A percentile compares a stretch with the other conserved stretches of the same genome.
phyloP scores from a whole-genome alignment of 805 yeast genomes.

The Peterozyma toletana region DNA sequence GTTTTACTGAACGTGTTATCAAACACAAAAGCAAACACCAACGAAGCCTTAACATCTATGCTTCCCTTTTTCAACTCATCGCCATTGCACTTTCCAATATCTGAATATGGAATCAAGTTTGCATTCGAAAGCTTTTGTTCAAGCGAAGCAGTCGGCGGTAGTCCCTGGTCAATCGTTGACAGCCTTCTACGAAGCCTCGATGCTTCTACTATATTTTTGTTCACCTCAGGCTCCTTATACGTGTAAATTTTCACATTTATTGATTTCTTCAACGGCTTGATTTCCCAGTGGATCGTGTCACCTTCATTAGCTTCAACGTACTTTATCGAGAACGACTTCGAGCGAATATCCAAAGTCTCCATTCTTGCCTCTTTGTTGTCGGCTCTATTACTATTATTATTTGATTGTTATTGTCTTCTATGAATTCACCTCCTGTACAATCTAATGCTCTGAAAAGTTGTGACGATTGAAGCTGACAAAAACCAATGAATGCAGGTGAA shows the following conservation, averaged over 20 bases:
- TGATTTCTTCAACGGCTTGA: constrained; percentile 69
- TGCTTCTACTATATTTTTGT: constrained; percentile 25
- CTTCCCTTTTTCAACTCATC: constrained; percentile 59
- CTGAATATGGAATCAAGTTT: constrained; percentile 42
- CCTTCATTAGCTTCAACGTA: constrained; percentile 80
- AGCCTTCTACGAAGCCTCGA: constrained; percentile 8
- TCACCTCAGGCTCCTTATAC: constrained; percentile 14
- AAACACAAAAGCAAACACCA: constrained; percentile 80
- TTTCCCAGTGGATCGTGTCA: constrained; percentile 66
- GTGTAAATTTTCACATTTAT: constrained; percentile 31
- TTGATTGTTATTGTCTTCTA: too few species aligned
- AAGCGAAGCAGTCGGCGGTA: constrained; percentile 15
- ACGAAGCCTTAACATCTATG: constrained; percentile 52
- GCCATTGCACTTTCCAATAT: constrained; percentile 51
- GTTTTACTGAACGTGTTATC: constrained; percentile 89
- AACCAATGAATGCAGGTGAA: too few species aligned
- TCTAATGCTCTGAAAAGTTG: too few species aligned
- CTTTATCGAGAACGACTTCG: constrained; percentile 81
- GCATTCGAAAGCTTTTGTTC: constrained; percentile 52
- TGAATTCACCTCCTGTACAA: too few species aligned
- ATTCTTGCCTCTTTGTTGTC: constrained; percentile 23
- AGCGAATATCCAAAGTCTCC: constrained; percentile 90
- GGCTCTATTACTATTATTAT: too few species aligned
- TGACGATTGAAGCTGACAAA: too few species aligned
- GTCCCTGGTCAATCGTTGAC: constrained; percentile 6